These are phyloP conservation scores for Acanthamoeba sp. DNA, from an alignment of 208 protist genomes.

Conservation along the genomic window DNA sequence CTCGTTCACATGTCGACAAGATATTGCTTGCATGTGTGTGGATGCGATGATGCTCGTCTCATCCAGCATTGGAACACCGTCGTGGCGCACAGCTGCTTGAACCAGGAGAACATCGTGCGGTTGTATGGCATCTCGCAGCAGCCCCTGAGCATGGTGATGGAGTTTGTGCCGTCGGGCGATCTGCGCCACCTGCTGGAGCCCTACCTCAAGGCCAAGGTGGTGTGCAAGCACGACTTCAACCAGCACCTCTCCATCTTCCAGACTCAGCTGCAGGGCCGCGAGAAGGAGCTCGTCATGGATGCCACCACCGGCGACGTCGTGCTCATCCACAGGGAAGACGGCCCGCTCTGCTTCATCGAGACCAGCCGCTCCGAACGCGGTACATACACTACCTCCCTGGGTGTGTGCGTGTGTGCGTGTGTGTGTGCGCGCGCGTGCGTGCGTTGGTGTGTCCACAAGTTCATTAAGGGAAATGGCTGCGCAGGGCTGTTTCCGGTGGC, in stretches of 20 bases:
- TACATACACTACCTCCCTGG: neutral
- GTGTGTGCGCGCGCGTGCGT: neutral
- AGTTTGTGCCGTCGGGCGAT: constrained; percentile 80
- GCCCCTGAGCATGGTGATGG: constrained; percentile 82
- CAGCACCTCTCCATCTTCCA: constrained; percentile 21
- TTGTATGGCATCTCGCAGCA: constrained; percentile 78
- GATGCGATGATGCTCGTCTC: neutral
- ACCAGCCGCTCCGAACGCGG: constrained; percentile 44
- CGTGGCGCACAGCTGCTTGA: constrained; percentile 41
- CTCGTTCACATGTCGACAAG: neutral
- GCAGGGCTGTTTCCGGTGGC: constrained; percentile 23
- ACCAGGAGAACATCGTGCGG: constrained; percentile 80
- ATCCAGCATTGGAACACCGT: no score
- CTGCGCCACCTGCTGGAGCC: constrained; percentile 72
- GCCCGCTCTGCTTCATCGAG: constrained; percentile 47
- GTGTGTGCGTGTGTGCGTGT: neutral
- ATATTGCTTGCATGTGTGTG: neutral
- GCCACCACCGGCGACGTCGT: neutral
- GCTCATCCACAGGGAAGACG: constrained; percentile 32
- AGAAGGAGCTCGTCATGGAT: neutral
- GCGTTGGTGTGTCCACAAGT: neutral
- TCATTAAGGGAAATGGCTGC: neutral
- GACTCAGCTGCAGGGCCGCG: neutral
- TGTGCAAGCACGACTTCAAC: constrained; percentile 56
- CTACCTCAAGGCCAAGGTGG: constrained; percentile 24